Percentiles rank a stretch among this genome's conserved stretches.
Evolutionary conservation across 805 yeast genomes (phyloP).

Genomic region (Kluyveromyces lactis): DNA sequence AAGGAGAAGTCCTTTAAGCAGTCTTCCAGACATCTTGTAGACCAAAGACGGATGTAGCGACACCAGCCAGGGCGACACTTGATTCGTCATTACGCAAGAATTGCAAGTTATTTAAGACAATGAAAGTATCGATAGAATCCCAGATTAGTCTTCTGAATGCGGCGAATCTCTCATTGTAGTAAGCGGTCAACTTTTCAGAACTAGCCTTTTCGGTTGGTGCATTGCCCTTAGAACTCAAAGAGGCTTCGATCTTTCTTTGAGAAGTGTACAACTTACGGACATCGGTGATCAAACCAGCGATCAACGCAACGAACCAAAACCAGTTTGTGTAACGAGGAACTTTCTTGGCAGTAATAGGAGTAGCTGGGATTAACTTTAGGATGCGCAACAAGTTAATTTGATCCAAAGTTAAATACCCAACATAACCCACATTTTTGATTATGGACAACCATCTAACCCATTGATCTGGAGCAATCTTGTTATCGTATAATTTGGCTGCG

Average conservation of each 20-base stretch:
- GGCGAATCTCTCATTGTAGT: constrained; percentile 36
- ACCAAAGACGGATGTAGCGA: constrained; percentile 72
- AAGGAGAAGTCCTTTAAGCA: constrained; percentile 18
- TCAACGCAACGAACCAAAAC: constrained; percentile 71
- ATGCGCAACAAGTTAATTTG: constrained; percentile 49
- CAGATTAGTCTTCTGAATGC: constrained; percentile 61
- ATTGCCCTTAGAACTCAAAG: constrained; percentile 29
- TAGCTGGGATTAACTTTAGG: constrained; percentile 41
- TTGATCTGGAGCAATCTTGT: constrained; percentile 53
- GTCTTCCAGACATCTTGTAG: constrained; percentile 62
- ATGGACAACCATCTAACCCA: constrained; percentile 30
- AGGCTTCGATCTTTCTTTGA: constrained; percentile 22
- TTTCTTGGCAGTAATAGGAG: constrained; percentile 37
- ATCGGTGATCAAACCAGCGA: constrained; percentile 54
- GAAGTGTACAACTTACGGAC: constrained; percentile 44
- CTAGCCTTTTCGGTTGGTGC: constrained; percentile 17
- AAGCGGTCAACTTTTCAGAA: constrained; percentile 21
- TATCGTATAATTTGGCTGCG: constrained; percentile 59
- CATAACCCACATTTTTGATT: constrained; percentile 51
- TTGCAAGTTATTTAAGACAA: constrained; percentile 64
- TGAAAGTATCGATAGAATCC: constrained; percentile 67
- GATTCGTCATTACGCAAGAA: constrained; percentile 64
- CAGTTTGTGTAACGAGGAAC: constrained; percentile 53
- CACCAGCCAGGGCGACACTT: constrained; percentile 75
- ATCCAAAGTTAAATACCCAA: constrained; percentile 56